These are phyloP conservation scores for Rhododendron simsii DNA, from an alignment of 148 eudicot species.

Conservation along the genomic window DNA sequence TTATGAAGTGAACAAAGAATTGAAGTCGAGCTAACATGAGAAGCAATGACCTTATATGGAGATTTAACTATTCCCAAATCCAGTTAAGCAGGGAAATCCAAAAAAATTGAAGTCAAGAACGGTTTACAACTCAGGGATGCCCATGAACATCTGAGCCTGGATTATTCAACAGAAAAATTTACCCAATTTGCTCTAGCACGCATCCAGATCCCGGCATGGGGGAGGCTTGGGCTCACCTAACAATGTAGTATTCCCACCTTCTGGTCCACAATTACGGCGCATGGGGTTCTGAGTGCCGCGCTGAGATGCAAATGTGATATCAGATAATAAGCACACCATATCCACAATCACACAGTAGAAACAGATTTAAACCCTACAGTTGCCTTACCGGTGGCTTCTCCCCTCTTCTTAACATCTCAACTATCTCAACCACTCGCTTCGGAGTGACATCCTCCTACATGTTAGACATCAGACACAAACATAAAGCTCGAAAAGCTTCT, in stretches of 20 bases:
- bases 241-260: slow-evolving; percentile 83
- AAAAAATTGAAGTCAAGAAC: slow-evolving; percentile 4
- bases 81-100: slow-evolving; percentile 1
- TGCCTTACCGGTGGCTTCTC: slow-evolving; percentile 87
- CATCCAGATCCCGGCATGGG: slow-evolving; percentile 85
- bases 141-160: slow-evolving; percentile 8
- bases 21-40: neutral
- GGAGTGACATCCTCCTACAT: slow-evolving; percentile 89
- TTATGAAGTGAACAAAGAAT: neutral
- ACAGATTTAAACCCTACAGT: neutral
- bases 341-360: neutral
- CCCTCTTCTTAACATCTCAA: slow-evolving; percentile 73
- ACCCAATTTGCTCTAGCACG: slow-evolving; percentile 44
- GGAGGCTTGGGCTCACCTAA: slow-evolving; percentile 87
- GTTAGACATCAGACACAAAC: slow-evolving; percentile 5
- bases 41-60: neutral
- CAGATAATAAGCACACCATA: neutral
- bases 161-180: slow-evolving; percentile 30
- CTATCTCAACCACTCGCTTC: slow-evolving; percentile 74
- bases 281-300: slow-evolving; percentile 78
- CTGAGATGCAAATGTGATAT: slow-evolving; percentile 30
- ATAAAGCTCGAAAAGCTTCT: neutral
- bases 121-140: slow-evolving; percentile 15
- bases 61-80: slow-evolving; percentile 4
- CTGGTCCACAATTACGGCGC: slow-evolving; percentile 62